Conservation (phyloP, 2,329 filamentous ascomycete genomes). For the Pseudocercospora eumusae region DNA sequence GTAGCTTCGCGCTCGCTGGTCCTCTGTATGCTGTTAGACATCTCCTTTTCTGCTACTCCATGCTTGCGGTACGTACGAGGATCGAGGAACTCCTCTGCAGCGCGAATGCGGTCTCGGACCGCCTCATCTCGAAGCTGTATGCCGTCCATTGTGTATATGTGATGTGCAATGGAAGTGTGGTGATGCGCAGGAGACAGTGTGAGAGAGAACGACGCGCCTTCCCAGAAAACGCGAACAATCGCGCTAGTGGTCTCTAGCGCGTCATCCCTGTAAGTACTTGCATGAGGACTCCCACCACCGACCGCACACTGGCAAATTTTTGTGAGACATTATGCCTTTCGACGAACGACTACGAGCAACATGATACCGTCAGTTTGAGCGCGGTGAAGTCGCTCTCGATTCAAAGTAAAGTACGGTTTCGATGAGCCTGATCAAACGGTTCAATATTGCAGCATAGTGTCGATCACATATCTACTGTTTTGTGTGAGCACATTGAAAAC, state of each 20-base stretch:
- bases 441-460: background rate
- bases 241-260: slow-evolving; percentile 4
- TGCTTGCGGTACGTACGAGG: slow-evolving; percentile 64
- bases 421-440: background rate
- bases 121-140: slow-evolving; percentile 81
- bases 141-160: slow-evolving; percentile 61
- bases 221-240: slow-evolving; percentile 4
- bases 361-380: background rate
- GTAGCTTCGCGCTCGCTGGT: slow-evolving; percentile 70
- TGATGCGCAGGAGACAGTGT: background rate
- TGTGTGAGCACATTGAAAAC: too few species aligned
- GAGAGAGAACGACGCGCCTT: slow-evolving; percentile 4
- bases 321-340: background rate
- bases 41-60: background rate
- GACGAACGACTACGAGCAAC: too few species aligned
- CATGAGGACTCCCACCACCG: background rate
- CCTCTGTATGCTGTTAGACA: slow-evolving; percentile 45
- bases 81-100: slow-evolving; percentile 90
- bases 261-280: slow-evolving; percentile 1
- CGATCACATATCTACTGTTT: background rate
- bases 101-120: slow-evolving; percentile 77
- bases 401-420: background rate
- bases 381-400: background rate
- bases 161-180: background rate
- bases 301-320: background rate